Evolutionary conservation across 345 rosid genomes (phyloP), one percentile per base, ranked within the genome.

Genomic region (Gossypium bickii): DNA sequence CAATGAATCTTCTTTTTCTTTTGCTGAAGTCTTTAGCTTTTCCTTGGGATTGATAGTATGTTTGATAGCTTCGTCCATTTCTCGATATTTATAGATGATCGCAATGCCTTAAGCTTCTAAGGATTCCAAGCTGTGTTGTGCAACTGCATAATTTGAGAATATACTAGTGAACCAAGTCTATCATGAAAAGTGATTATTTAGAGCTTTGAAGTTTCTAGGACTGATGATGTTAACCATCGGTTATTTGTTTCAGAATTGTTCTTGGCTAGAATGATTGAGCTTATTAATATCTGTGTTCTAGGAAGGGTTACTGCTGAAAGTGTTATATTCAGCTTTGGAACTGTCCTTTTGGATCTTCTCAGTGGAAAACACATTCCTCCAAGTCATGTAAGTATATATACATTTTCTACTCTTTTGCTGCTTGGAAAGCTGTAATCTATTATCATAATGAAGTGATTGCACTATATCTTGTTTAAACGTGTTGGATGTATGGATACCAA

Each of bases 301-400:
- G 97, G 95, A 78, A 90, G 91, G 82, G 93, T 92, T 77, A 86
- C 89, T 20, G 85, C 90, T 57, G 92, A 88, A 78, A 90, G 89
- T 83, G 88, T 92, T 69, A 88, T 81, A 43, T 90, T 80, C 75
- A 90, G 95, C 80, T 90, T 86, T 76, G 97, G 97, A 57, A 92
- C 93, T 59, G 78, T 92, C 76, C 93, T 92, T 80, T 75, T 89
- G 80, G 89, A 89, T 78, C 82, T 92, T 75, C 86, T 92, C 7
- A 90, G 85, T 78, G 97, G 97, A 85, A 88, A 85, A 81, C 92
- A 88, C 75, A 87, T 92, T 57, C 94, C 97, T 78, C 97, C 95
- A 60, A 90, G 86, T 82, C 95, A 88, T 78, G 97, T 92, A 83
- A 88, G 93, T 73, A 58, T 12, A n/a, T 62, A 34, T 61, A 20